These are phyloP conservation scores for Acacia acuminata DNA, from an alignment of 306 rosid genomes.

Conservation along the genomic window DNA sequence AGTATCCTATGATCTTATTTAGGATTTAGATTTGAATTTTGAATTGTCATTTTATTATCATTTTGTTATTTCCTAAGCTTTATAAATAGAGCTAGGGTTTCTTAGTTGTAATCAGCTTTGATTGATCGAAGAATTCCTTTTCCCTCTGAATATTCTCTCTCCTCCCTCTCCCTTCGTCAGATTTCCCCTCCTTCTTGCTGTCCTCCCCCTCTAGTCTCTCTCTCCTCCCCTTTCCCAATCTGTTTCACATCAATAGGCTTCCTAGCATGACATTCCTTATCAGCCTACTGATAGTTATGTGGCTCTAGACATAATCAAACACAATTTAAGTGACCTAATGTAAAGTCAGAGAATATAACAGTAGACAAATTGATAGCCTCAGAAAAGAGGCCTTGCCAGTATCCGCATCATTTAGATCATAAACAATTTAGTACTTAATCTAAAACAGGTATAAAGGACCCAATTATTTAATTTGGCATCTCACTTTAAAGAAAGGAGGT, in stretches of 20 bases:
- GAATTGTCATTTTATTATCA: too few relatives aligned
- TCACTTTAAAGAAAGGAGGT: background rate
- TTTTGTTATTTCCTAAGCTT: too few relatives aligned
- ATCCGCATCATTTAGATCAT: background rate
- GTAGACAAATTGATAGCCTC: background rate
- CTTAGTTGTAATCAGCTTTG: too few relatives aligned
- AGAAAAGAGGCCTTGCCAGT: background rate
- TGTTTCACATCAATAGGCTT: background rate
- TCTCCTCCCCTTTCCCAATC: too few relatives aligned
- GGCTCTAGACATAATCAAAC: background rate
- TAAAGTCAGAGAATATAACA: background rate
- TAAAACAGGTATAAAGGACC: background rate
- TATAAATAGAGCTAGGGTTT: too few relatives aligned
- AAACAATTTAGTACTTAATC: conserved; percentile 22
- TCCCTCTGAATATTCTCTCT: too few relatives aligned
- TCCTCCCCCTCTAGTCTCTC: too few relatives aligned
- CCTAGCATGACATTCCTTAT: background rate
- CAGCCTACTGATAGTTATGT: background rate
- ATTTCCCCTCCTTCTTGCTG: too few relatives aligned
- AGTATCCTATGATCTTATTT: too few relatives aligned
- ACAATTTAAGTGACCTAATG: background rate
- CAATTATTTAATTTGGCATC: conserved; percentile 16
- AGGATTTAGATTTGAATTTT: too few relatives aligned
- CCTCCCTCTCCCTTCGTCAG: too few relatives aligned
- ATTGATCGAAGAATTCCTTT: too few relatives aligned